A percentile compares a stretch with the other conserved stretches of the same genome.
Evolutionary conservation across 73 alveolate species (phyloP).

Genomic region (Paraurostyla sp.): DNA sequence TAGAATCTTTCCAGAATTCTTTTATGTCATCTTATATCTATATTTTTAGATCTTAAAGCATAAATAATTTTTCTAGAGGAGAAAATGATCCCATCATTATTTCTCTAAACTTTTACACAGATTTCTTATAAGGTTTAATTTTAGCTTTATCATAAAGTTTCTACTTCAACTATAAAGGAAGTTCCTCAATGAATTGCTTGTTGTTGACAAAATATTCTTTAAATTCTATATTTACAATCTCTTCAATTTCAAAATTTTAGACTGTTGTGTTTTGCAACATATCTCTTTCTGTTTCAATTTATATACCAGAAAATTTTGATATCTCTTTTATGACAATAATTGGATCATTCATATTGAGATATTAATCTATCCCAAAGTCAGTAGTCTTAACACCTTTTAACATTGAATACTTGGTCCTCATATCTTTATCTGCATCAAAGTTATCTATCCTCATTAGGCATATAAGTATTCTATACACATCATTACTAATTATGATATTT

Average conservation of each 20-base stretch:
- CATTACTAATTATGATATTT: background rate
- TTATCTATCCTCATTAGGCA: slow-evolving; percentile 24
- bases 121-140: slow-evolving; percentile 16
- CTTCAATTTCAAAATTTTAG: slow-evolving; percentile 24
- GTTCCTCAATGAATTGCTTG: background rate
- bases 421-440: slow-evolving; percentile 46
- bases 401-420: background rate
- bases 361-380: slow-evolving; percentile 38
- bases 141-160: background rate
- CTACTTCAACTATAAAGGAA: background rate
- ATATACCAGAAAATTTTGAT: slow-evolving; percentile 18
- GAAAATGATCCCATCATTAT: background rate
- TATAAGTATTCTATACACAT: background rate
- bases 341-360: slow-evolving; percentile 11
- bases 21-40: background rate
- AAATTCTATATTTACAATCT: slow-evolving; percentile 8
- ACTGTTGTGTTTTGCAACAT: slow-evolving; percentile 15
- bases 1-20: slow-evolving; percentile 29
- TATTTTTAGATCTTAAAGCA: background rate
- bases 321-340: background rate
- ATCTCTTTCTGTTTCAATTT: slow-evolving; percentile 23
- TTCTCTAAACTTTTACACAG: slow-evolving; percentile 2
- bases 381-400: slow-evolving; percentile 23
- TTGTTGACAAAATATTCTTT: slow-evolving; percentile 28
- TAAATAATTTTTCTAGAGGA: slow-evolving; percentile 6